Evolutionary conservation across 805 yeast species (phyloP).

Genomic region (Komagataella pastoris): DNA sequence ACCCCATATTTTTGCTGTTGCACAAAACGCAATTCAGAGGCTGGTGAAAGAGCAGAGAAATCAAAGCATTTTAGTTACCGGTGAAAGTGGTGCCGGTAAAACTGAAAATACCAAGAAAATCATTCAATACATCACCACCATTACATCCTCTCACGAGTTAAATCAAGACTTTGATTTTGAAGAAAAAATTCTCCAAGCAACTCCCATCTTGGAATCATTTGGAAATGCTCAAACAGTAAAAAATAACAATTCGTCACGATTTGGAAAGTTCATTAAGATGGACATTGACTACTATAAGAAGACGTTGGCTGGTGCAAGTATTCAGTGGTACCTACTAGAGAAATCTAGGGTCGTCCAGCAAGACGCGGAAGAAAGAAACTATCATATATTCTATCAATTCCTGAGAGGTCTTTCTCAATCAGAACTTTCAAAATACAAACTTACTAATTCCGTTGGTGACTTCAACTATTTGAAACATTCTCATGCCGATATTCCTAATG

Average conservation of each 20-base stretch:
- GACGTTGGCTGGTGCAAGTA: slow-evolving; percentile 73
- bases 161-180: slow-evolving; percentile 39
- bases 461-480: slow-evolving; percentile 50
- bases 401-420: slow-evolving; percentile 48
- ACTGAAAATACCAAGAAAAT: slow-evolving; percentile 95
- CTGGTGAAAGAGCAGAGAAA: slow-evolving; percentile 55
- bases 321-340: slow-evolving; percentile 89
- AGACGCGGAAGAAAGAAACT: slow-evolving; percentile 68
- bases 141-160: slow-evolving; percentile 25
- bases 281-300: slow-evolving; percentile 49
- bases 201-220: slow-evolving; percentile 90
- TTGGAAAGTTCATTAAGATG: slow-evolving; percentile 90
- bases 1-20: slow-evolving; percentile 88
- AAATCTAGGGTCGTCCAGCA: slow-evolving; percentile 85
- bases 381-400: slow-evolving; percentile 86
- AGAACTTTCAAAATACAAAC: slow-evolving; percentile 31
- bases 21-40: slow-evolving; percentile 76
- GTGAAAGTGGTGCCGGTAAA: slow-evolving; percentile 98
- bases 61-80: slow-evolving; percentile 93
- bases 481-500: slow-evolving; percentile 41
- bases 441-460: slow-evolving; percentile 23
- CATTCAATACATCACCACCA: slow-evolving; percentile 78
- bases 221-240: slow-evolving; percentile 95
- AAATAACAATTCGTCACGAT: slow-evolving; percentile 89
- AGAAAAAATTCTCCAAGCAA: slow-evolving; percentile 78